Percentiles rank a stretch among this genome's conserved stretches.
These are phyloP conservation scores for Blastobotrys muscicola DNA, from an alignment of 805 yeast genomes.

Conservation along the genomic window DNA sequence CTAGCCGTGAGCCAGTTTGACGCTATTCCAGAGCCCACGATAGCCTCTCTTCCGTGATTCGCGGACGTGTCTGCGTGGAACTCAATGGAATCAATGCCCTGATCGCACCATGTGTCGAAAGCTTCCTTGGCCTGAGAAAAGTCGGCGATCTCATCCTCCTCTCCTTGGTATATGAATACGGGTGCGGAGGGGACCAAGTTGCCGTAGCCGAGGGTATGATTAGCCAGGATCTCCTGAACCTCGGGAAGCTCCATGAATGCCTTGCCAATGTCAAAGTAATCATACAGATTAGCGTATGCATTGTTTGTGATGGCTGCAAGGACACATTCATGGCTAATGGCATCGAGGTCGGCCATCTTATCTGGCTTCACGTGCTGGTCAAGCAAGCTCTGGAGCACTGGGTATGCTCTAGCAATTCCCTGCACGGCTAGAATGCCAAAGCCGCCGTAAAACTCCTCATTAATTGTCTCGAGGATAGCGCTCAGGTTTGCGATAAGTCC, in stretches of 20 bases:
- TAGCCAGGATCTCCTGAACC: constrained; percentile 10
- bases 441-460: constrained; percentile 18
- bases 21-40: background rate
- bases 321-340: constrained; percentile 12
- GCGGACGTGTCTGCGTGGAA: background rate
- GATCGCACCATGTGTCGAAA: constrained; percentile 6
- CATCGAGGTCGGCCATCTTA: constrained; percentile 12
- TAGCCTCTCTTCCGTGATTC: background rate
- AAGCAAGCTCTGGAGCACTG: constrained; percentile 12
- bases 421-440: constrained; percentile 19
- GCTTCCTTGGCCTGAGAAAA: background rate
- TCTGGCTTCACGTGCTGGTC: constrained; percentile 4
- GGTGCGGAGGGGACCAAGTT: constrained; percentile 16
- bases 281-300: constrained; percentile 12
- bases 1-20: background rate
- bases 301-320: constrained; percentile 10
- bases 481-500: constrained; percentile 18
- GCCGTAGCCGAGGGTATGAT: constrained; percentile 17
- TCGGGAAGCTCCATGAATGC: constrained; percentile 10
- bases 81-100: background rate
- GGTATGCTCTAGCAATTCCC: constrained; percentile 23
- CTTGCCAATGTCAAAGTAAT: constrained; percentile 13
- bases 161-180: constrained; percentile 20
- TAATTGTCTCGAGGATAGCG: constrained; percentile 11
- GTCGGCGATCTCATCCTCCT: constrained; percentile 10